Percentiles rank a stretch among this genome's conserved stretches.
Conservation (phyloP, 192 early-diverging fungal genomes). For the Umbelopsis sp. region DNA sequence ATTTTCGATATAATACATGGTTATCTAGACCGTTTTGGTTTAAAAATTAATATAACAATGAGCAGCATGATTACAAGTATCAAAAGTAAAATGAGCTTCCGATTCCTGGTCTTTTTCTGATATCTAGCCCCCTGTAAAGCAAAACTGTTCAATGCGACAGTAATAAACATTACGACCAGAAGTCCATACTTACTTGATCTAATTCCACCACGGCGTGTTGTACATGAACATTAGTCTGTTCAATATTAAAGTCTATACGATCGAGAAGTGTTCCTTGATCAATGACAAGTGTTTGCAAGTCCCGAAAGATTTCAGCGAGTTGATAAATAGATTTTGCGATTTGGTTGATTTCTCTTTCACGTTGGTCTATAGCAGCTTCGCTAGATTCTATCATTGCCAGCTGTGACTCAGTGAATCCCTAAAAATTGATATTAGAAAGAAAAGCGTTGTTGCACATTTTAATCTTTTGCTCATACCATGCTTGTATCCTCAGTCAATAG, state of each 20-base stretch:
- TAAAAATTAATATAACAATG: conserved; percentile 79
- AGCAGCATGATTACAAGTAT: conserved; percentile 76
- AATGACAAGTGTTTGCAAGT: conserved; percentile 94
- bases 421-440: not conserved
- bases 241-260: conserved; percentile 97
- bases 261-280: conserved; percentile 97
- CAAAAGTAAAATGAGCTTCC: conserved; percentile 84
- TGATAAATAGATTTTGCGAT: conserved; percentile 91
- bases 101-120: conserved; percentile 80
- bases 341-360: conserved; percentile 91
- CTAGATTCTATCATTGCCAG: conserved; percentile 75
- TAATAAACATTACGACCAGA: not conserved
- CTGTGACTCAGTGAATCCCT: conserved; percentile 90
- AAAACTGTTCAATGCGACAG: not conserved
- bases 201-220: conserved; percentile 85
- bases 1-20: conserved; percentile 17
- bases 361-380: conserved; percentile 74
- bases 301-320: conserved; percentile 89
- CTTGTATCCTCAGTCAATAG: conserved; percentile 43
- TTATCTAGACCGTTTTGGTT: conserved; percentile 45
- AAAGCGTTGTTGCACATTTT: conserved; percentile 22
- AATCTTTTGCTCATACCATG: conserved; percentile 28
- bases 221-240: conserved; percentile 78
- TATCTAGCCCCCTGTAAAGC: conserved; percentile 67
- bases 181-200: conserved; percentile 57